Conservation (phyloP, 441 rosid species). For the Syzygium malaccense region DNA sequence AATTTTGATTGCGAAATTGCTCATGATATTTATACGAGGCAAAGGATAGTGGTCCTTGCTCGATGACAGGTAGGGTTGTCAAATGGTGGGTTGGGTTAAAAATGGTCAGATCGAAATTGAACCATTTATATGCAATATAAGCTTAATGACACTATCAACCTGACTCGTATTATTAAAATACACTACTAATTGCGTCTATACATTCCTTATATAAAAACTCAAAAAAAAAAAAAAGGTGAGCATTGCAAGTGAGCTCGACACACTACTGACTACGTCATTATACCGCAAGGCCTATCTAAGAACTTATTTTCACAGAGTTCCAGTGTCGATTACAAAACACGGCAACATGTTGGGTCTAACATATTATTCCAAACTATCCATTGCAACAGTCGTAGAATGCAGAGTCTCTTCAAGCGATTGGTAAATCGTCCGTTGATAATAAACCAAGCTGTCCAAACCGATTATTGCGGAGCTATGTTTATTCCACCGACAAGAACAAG, state of each 20-base stretch:
- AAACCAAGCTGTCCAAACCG: background rate
- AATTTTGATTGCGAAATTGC: background rate
- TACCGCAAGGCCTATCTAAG: background rate
- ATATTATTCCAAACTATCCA: background rate
- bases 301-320: background rate
- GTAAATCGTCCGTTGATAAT: background rate
- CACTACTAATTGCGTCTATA: background rate
- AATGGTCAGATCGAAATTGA: background rate
- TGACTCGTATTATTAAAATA: background rate
- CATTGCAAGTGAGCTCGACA: background rate
- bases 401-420: background rate
- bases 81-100: accelerated
- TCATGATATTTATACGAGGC: background rate
- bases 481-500: background rate
- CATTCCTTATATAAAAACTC: background rate
- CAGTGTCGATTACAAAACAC: background rate
- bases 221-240: background rate
- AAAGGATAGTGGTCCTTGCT: background rate
- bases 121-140: background rate
- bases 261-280: background rate
- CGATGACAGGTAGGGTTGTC: background rate
- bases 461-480: background rate
- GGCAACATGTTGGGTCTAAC: background rate
- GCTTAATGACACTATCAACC: background rate
- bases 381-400: background rate